Evolutionary conservation across 345 rosid genomes (phyloP), one percentile per base, ranked within the genome.

Genomic region (Pseudoturritis turrita): DNA sequence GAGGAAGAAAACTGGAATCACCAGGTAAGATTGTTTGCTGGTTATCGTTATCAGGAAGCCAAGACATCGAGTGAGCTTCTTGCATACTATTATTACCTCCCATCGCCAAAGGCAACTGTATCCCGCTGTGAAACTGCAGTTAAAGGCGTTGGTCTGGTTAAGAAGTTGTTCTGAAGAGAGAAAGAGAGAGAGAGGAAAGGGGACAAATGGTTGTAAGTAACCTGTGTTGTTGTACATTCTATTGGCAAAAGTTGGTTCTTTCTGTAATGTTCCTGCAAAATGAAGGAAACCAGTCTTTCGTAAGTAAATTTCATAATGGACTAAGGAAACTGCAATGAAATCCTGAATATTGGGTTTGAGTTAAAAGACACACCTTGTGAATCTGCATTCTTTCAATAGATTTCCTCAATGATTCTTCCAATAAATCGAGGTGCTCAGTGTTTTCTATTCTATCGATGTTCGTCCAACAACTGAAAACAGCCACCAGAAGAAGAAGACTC

Each of bases 321-420:
- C 10, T 51, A 4, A 41, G 26, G 63, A 50, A 41, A 36, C 19
- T 70, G 54, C 52, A 54, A 44, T 35, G 45, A 45, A 68, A 25
- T 47, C 49, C 12, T 47, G 57, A 49, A 22, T 41, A 8, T 40
- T 22, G 33, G 14, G 36, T 43, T 17, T 25, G 17, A 68, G 55
- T 29, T 33, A 23, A 4, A 35, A 47, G 35, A 4, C 63, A 56
- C 40, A 89, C 98, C 91, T 88, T 86, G 54, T 84, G 90, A 44
- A 77, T 50, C 51, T 33, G 82, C 65, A 90, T 68, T 62, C 70
- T 81, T 54, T 79, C 84, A 65, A 92, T 73, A 15, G 96, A 90
- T 54, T 86, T 84, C 50, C 83, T 82, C 28, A 88, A 84, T 10
- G 88, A 88, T 43, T 88, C 87, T 79, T 92, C 98, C 91, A 92